These are phyloP conservation scores for Celoporthe dispersa DNA, from an alignment of 2,329 filamentous ascomycete species.

Conservation along the genomic window DNA sequence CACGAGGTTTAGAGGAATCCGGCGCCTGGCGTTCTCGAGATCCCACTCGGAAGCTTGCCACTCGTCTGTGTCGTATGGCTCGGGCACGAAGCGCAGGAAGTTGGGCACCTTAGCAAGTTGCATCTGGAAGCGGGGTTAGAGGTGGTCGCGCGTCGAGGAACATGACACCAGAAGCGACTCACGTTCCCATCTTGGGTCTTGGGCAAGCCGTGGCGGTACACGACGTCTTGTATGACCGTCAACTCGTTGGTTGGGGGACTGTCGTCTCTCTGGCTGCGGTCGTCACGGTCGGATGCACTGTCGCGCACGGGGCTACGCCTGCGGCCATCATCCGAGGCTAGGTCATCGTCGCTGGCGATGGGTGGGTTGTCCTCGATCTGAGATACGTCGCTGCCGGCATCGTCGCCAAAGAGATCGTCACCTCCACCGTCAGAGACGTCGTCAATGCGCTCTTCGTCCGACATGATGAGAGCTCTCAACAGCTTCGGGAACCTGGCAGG, in stretches of 20 bases:
- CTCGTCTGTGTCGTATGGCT: slow-evolving; percentile 66
- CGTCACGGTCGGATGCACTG: slow-evolving; percentile 18
- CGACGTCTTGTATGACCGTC: slow-evolving; percentile 51
- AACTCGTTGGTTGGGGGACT: not conserved
- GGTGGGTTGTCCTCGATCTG: slow-evolving; percentile 29
- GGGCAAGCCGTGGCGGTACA: slow-evolving; percentile 72
- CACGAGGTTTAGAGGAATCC: slow-evolving; percentile 66
- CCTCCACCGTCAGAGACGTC: slow-evolving; percentile 57
- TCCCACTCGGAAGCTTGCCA: slow-evolving; percentile 66
- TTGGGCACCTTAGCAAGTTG: slow-evolving; percentile 73
- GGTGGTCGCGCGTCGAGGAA: slow-evolving; percentile 12
- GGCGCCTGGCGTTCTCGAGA: slow-evolving; percentile 55
- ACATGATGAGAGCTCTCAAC: slow-evolving; percentile 46
- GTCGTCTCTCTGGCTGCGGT: slow-evolving; percentile 43
- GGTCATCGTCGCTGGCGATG: slow-evolving; percentile 59
- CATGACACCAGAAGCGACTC: slow-evolving; percentile 36
- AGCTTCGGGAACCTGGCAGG: not conserved
- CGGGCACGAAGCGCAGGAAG: slow-evolving; percentile 72
- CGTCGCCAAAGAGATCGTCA: slow-evolving; percentile 67
- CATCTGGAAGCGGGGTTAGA: slow-evolving; percentile 52
- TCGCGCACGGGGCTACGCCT: slow-evolving; percentile 9
- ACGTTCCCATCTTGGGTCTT: slow-evolving; percentile 74
- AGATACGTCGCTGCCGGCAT: slow-evolving; percentile 64
- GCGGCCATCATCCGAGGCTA: slow-evolving; percentile 49
- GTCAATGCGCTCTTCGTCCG: slow-evolving; percentile 57